phyloP scores from a whole-genome alignment of 257 asterid genomes.

The Nicotiana attenuata region DNA sequence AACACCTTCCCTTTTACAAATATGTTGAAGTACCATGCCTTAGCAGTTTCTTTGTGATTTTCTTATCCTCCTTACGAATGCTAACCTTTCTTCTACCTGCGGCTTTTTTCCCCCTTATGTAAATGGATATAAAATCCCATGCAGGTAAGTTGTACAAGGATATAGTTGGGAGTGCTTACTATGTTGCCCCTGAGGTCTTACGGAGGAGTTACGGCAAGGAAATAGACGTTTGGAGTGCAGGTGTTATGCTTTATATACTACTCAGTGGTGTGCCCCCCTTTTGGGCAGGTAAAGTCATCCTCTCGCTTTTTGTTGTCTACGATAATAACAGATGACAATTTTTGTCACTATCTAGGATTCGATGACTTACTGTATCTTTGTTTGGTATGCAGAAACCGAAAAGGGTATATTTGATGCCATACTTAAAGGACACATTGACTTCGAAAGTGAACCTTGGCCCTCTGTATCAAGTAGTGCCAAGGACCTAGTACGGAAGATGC shows the following conservation, averaged over 20 bases:
- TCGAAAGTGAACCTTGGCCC: constrained; percentile 69
- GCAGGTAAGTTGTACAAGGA: constrained; percentile 74
- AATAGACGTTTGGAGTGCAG: constrained; percentile 83
- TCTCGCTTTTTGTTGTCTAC: neutral
- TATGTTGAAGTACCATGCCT: neutral
- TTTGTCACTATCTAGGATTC: neutral
- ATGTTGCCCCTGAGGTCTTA: constrained; percentile 84
- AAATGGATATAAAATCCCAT: neutral
- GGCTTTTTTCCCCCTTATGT: too few species aligned
- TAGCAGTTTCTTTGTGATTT: neutral
- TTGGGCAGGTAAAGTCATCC: constrained; percentile 59
- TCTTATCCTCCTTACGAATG: neutral
- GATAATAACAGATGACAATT: neutral
- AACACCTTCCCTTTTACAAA: neutral
- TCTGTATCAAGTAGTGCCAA: constrained; percentile 65
- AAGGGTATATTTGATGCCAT: constrained; percentile 67
- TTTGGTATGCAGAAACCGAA: constrained; percentile 49
- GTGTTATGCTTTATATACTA: constrained; percentile 74
- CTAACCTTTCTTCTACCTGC: neutral
- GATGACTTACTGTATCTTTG: neutral
- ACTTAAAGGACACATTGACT: constrained; percentile 56
- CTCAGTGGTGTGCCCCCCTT: constrained; percentile 90
- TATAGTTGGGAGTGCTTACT: constrained; percentile 82
- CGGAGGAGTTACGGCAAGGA: constrained; percentile 72
- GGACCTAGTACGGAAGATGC: constrained; percentile 74